phyloP scores from a whole-genome alignment of 352 stramenopile species.

The Phytophthora fragariae region DNA sequence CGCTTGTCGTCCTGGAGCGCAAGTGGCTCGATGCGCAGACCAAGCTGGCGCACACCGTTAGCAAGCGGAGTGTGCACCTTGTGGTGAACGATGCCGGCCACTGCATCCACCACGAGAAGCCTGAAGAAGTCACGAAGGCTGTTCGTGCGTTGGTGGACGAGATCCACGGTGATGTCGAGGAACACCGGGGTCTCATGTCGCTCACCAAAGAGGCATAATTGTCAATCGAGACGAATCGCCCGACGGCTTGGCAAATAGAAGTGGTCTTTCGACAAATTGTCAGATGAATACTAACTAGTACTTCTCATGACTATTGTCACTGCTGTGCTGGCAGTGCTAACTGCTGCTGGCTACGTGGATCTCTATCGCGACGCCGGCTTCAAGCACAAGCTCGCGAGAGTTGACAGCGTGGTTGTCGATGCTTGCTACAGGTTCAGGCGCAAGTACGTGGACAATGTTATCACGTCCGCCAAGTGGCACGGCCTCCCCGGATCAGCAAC shows the following conservation, averaged over 20 bases:
- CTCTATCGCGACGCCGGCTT: not conserved
- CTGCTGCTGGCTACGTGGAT: constrained; percentile 1
- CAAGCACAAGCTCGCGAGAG: constrained; percentile 4
- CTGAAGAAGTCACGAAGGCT: constrained; percentile 60
- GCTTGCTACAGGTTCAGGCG: constrained; percentile 15
- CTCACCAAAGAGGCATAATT: constrained; percentile 29
- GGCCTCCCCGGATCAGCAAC: constrained; percentile 9
- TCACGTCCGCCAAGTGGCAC: constrained; percentile 27
- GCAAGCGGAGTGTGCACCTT: constrained; percentile 52
- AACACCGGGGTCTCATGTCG: constrained; percentile 36
- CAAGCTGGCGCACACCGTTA: constrained; percentile 56
- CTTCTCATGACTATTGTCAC: not conserved
- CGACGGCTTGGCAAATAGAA: not conserved
- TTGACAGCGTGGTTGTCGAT: constrained; percentile 13
- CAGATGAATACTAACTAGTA: no score
- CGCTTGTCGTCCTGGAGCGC: constrained; percentile 56
- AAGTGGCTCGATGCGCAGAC: constrained; percentile 77
- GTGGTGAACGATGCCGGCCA: constrained; percentile 66
- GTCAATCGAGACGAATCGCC: not conserved
- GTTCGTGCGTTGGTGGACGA: constrained; percentile 69
- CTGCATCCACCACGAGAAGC: constrained; percentile 79
- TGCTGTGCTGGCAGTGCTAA: not conserved
- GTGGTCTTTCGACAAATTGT: not conserved
- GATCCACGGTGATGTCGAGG: constrained; percentile 37
- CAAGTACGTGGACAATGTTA: constrained; percentile 5